Evolutionary conservation across 768 basidiomycete species (phyloP), one percentile per base, ranked within the genome.

Genomic region (Pleurotus platypus): DNA sequence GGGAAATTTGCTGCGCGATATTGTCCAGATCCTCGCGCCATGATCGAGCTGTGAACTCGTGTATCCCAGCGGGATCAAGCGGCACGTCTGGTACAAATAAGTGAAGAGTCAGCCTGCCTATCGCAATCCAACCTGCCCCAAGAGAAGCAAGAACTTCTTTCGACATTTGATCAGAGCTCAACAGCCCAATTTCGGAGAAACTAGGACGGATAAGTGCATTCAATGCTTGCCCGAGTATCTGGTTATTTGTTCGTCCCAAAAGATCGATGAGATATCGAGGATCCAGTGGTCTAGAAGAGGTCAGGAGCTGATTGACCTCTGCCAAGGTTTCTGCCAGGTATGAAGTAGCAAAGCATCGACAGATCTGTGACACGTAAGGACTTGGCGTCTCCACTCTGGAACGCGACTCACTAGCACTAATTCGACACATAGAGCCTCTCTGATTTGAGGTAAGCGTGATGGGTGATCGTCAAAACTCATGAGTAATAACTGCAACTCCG

Each of bases 11-110:
- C 2, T 71, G 69, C 3, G 65, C 59, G 2, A 90, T 61, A 22
- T 73, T 63, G 1, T 66, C 61, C 30, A 72, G 62, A 55, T 84
- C 76, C 49, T 75, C 64, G 26, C 66, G 64, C 66, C 78, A 75
- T 26, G 85, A 82, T 27, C 73, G 68, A 1, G 65, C 64, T 0
- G 74, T 72, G 48, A 74, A 80, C 50, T 74, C 77, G 55, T 84
- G 77, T 35, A 86, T 79, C 20, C 84, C 85, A 5, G 87, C 85
- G 24, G 97, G 97, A 68, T 99, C 97, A 49, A 98, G 72, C 2
- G 95, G 93, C 1, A 83, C 73, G 67, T 92, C 81, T 0, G 97
- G 94, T 39, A 98, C 77, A 65, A 88, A 87, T 16, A 95, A 78
- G 3, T 86, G 76, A 20, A 93, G 67, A 22, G 94, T 69, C 55